Percentiles rank a stretch among this genome's conserved stretches.
Conservation (phyloP, 192 early-diverging fungal species). For the Haplosporangium gracile region DNA sequence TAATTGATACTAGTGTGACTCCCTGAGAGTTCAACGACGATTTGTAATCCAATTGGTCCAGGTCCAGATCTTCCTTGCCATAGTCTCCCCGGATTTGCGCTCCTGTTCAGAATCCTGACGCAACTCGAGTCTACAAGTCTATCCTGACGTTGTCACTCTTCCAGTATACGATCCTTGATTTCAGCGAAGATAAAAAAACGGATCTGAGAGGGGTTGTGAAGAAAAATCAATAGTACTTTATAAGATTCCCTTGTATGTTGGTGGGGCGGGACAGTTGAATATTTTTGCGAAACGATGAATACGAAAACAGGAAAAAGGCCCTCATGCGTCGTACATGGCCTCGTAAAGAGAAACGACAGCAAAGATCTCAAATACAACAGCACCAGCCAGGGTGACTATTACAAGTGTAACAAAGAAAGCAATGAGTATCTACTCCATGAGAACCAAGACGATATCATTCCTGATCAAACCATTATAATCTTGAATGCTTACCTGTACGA, state of each 20-base stretch:
- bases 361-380: slow-evolving; percentile 91
- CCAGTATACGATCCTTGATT: too few species aligned
- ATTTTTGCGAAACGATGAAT: not conserved
- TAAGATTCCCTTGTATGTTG: not conserved
- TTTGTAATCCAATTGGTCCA: too few species aligned
- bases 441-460: too few species aligned
- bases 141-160: too few species aligned
- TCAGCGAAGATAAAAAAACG: too few species aligned
- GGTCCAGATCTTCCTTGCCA: too few species aligned
- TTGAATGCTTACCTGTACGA: slow-evolving; percentile 71
- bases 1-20: too few species aligned
- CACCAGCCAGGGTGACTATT: slow-evolving; percentile 85
- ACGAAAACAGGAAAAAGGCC: not conserved
- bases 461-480: not conserved
- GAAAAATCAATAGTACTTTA: not conserved
- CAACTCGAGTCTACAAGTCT: too few species aligned
- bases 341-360: slow-evolving; percentile 80
- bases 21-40: too few species aligned
- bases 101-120: too few species aligned
- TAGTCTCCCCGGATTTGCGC: too few species aligned
- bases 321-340: slow-evolving; percentile 47
- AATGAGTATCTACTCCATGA: not conserved
- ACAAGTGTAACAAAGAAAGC: slow-evolving; percentile 13
- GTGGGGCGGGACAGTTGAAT: not conserved
- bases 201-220: not conserved